These are phyloP conservation scores for Talaromyces albobiverticillius DNA, from an alignment of 2,329 filamentous ascomycete genomes.

Conservation along the genomic window DNA sequence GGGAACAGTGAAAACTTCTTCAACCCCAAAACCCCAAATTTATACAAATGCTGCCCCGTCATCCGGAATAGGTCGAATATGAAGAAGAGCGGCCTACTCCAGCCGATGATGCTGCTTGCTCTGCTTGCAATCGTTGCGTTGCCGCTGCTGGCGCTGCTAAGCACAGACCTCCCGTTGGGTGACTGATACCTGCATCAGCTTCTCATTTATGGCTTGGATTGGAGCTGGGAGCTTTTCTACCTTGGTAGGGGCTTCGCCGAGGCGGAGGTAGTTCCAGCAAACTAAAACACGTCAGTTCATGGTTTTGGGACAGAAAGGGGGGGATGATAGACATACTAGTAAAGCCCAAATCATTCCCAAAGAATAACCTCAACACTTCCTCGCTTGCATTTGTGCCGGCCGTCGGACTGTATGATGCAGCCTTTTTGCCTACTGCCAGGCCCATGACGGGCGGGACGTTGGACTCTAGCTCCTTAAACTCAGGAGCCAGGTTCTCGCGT, in stretches of 20 bases:
- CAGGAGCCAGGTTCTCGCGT: slow-evolving; percentile 39
- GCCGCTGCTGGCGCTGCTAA: not conserved
- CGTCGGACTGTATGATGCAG: slow-evolving; percentile 60
- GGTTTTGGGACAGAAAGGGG: slow-evolving; percentile 9
- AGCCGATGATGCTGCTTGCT: not conserved
- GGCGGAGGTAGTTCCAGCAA: slow-evolving; percentile 55
- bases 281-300: slow-evolving; percentile 34
- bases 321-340: slow-evolving; percentile 50
- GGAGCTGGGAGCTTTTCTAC: not conserved
- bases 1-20: not conserved
- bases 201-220: not conserved
- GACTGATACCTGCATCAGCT: not conserved
- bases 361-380: slow-evolving; percentile 62
- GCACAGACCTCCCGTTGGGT: not conserved
- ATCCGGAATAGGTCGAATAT: not conserved
- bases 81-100: not conserved
- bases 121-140: too few species aligned
- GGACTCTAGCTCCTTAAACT: slow-evolving; percentile 47
- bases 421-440: slow-evolving; percentile 67
- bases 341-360: slow-evolving; percentile 66
- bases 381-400: slow-evolving; percentile 59
- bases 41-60: not conserved
- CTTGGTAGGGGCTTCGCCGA: slow-evolving; percentile 32
- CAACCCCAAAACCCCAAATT: not conserved
- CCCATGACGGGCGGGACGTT: slow-evolving; percentile 66